These are phyloP conservation scores for Sequoiadendron giganteum DNA, from an alignment of 75 land plant genomes.

Conservation along the genomic window DNA sequence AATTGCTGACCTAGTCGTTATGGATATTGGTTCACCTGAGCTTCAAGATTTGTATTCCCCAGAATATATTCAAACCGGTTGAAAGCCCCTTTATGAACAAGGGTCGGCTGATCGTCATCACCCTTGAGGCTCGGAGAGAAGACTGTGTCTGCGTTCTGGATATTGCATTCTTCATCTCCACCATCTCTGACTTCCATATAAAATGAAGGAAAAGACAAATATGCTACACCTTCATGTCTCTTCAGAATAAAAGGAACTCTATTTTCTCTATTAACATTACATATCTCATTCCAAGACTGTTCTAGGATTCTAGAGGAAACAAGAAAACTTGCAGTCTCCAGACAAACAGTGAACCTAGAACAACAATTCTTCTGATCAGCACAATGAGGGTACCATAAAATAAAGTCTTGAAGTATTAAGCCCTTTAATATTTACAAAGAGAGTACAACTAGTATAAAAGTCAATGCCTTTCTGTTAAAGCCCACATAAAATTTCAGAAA, in stretches of 20 bases:
- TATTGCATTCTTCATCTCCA: neutral
- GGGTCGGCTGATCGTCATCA: neutral
- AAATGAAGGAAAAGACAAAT: neutral
- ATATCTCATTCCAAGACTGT: neutral
- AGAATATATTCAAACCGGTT: neutral
- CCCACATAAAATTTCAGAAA: too few relatives aligned
- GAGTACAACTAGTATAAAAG: too few relatives aligned
- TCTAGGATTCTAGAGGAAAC: neutral
- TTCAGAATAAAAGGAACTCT: neutral
- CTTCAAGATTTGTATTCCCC: neutral
- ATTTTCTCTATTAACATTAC: neutral
- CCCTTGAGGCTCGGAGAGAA: slow-evolving; percentile 2
- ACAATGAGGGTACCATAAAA: neutral
- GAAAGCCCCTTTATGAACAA: neutral
- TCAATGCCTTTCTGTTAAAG: too few relatives aligned
- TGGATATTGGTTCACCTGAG: neutral
- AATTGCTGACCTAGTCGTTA: too few relatives aligned
- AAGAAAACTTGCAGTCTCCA: neutral
- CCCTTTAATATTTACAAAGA: too few relatives aligned
- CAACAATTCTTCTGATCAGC: neutral
- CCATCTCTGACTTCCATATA: neutral
- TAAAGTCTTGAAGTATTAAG: too few relatives aligned
- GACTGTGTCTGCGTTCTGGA: neutral
- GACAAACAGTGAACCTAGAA: neutral
- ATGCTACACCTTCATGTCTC: neutral